phyloP scores from a whole-genome alignment of 1,284 basidiomycete species.

The Puccinia novopanici region DNA sequence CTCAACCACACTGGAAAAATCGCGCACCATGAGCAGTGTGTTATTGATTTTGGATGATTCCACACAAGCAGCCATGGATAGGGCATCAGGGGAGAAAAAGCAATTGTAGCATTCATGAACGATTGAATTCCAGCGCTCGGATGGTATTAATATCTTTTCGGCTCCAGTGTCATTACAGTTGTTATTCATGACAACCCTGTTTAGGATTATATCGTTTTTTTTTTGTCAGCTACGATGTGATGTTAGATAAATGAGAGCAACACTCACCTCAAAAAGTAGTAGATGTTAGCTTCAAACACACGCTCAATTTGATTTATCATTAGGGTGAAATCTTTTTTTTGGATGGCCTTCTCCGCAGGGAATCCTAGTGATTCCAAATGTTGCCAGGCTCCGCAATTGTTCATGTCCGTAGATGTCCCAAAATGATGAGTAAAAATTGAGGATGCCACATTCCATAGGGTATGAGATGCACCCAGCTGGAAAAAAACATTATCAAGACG shows the following conservation, averaged over 20 bases:
- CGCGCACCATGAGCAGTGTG: not conserved
- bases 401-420: no score
- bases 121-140: not conserved
- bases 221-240: no score
- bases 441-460: no score
- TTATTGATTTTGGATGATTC: not conserved
- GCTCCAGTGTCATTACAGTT: not conserved
- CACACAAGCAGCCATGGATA: not conserved
- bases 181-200: conserved; percentile 1
- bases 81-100: not conserved
- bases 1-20: conserved; percentile 15
- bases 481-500: not conserved
- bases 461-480: no score
- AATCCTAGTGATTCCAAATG: no score
- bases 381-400: no score
- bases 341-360: no score
- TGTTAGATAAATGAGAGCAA: not conserved
- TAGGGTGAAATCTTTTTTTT: no score
- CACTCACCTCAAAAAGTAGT: conserved; percentile 16
- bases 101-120: conserved; percentile 5
- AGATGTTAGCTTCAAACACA: not conserved
- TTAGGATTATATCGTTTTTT: not conserved
- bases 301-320: no score
- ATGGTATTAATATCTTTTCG: not conserved
- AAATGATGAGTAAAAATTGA: no score